Conservation (phyloP, 768 basidiomycete species). For the Phanerodontia chrysosporium region DNA sequence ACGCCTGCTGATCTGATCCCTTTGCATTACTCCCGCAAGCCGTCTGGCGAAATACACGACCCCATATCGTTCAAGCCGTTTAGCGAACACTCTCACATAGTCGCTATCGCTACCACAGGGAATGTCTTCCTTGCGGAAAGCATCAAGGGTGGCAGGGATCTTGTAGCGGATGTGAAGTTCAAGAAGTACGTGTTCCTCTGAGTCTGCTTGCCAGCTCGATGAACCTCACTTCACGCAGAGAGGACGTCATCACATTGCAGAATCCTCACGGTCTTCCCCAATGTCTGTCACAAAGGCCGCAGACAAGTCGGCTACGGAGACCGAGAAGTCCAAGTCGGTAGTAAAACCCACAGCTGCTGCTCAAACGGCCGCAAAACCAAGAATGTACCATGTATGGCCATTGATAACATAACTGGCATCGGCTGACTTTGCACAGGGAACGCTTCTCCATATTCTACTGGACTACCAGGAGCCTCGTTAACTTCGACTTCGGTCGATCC, state of each 20-base stretch:
- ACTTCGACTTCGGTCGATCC: slow-evolving; percentile 92
- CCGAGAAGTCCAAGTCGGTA: slow-evolving; percentile 29
- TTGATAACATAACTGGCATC: neutral
- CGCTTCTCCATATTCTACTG: slow-evolving; percentile 86
- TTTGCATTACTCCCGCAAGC: slow-evolving; percentile 79
- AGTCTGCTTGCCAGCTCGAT: slow-evolving; percentile 1
- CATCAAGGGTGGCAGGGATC: slow-evolving; percentile 77
- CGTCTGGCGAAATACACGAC: slow-evolving; percentile 86
- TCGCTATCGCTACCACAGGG: slow-evolving; percentile 83
- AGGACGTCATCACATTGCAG: slow-evolving; percentile 91
- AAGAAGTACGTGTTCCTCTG: slow-evolving; percentile 54
- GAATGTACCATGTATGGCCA: slow-evolving; percentile 55
- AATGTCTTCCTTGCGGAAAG: slow-evolving; percentile 94
- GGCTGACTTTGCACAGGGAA: slow-evolving; percentile 56
- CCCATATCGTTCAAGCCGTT: slow-evolving; percentile 98
- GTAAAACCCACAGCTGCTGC: slow-evolving; percentile 29
- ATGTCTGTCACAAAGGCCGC: slow-evolving; percentile 37
- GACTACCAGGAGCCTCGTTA: slow-evolving; percentile 85
- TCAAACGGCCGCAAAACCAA: slow-evolving; percentile 42
- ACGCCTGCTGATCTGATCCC: slow-evolving; percentile 69
- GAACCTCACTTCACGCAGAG: slow-evolving; percentile 35
- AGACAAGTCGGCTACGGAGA: slow-evolving; percentile 10
- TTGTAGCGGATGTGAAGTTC: slow-evolving; percentile 82
- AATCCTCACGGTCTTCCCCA: slow-evolving; percentile 77
- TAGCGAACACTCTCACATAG: slow-evolving; percentile 93